A percentile compares a stretch with the other conserved stretches of the same genome.
Conservation (phyloP, 305 asterid genomes). For the Fraxinus nigra region DNA sequence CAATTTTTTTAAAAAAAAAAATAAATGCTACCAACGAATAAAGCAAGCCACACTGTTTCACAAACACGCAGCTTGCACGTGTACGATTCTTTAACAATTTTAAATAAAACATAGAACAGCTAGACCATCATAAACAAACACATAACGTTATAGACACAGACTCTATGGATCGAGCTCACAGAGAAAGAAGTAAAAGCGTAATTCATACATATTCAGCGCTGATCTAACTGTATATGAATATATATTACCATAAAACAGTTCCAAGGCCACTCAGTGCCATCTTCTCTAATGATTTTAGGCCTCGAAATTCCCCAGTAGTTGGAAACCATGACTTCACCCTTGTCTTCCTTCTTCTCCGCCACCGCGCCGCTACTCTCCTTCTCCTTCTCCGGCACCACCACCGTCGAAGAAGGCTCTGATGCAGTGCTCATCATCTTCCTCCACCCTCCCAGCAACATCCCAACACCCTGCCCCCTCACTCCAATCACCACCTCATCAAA, state of each 20-base stretch:
- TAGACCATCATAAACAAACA: neutral
- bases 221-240: neutral
- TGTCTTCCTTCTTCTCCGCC: conserved; percentile 34
- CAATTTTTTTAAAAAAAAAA: no score
- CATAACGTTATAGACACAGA: neutral
- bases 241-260: conserved; percentile 85
- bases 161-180: neutral
- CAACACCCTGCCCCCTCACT: conserved; percentile 34
- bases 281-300: conserved; percentile 61
- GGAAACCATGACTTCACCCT: conserved; percentile 42
- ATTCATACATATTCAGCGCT: neutral
- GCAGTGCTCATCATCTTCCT: conserved; percentile 65
- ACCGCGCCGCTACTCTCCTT: conserved; percentile 32
- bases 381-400: conserved; percentile 33
- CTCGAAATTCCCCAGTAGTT: conserved; percentile 88
- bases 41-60: neutral
- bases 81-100: neutral
- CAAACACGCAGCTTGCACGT: neutral
- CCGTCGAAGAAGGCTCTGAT: conserved; percentile 31
- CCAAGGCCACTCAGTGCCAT: conserved; percentile 98
- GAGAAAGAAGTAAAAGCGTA: neutral
- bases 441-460: conserved; percentile 40
- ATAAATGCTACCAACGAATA: neutral
- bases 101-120: neutral
- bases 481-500: conserved; percentile 30